Percentiles rank a stretch among this genome's conserved stretches.
Evolutionary conservation across 1,139 yeast genomes (phyloP).

Genomic region (Pichia sp.): DNA sequence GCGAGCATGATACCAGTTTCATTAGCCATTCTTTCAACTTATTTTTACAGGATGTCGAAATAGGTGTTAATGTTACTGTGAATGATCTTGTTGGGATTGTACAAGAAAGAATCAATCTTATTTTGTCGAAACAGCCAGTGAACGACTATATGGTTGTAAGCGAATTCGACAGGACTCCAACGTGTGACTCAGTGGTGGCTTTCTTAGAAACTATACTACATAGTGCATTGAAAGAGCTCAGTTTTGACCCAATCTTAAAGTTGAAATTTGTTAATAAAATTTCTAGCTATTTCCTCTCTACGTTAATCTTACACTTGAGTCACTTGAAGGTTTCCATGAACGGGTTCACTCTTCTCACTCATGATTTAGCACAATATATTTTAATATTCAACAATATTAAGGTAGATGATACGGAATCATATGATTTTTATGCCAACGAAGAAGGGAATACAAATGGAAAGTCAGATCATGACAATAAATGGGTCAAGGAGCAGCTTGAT

Average conservation of each 20-base stretch:
- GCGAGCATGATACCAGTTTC: constrained; percentile 32
- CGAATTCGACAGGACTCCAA: constrained; percentile 57
- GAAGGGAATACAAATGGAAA: background rate
- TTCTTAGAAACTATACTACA: constrained; percentile 33
- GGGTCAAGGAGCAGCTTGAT: constrained; percentile 16
- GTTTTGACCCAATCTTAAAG: constrained; percentile 23
- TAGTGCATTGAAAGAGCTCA: constrained; percentile 17
- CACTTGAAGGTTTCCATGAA: constrained; percentile 71
- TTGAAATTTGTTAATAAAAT: constrained; percentile 36
- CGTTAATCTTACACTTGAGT: constrained; percentile 68
- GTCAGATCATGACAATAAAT: constrained; percentile 2
- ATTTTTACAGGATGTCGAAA: constrained; percentile 64
- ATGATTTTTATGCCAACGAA: background rate
- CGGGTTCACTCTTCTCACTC: constrained; percentile 82
- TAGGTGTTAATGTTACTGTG: constrained; percentile 62
- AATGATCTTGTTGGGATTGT: constrained; percentile 52
- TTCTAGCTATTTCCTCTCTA: constrained; percentile 57
- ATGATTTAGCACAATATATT: constrained; percentile 78
- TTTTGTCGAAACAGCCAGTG: constrained; percentile 58
- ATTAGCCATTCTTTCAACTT: constrained; percentile 64
- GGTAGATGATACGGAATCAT: constrained; percentile 28
- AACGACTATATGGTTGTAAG: constrained; percentile 47
- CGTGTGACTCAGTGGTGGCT: constrained; percentile 60
- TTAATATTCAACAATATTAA: constrained; percentile 57
- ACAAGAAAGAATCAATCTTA: constrained; percentile 43